phyloP scores from a whole-genome alignment of 768 basidiomycete species.

The Hebeloma cylindrosporum region DNA sequence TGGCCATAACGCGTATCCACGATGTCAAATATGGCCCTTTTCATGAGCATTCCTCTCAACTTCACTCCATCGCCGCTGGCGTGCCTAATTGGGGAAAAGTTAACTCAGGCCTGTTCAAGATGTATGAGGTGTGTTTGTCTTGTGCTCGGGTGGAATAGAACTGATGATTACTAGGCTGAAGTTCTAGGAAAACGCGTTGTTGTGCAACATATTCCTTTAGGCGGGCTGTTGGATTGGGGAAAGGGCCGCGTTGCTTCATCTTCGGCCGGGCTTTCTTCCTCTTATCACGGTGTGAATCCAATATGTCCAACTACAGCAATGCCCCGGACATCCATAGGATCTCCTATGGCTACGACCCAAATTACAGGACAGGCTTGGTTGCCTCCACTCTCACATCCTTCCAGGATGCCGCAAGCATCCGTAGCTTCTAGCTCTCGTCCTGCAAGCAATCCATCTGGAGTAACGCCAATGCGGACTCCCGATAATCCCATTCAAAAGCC shows the following conservation, averaged over 20 bases:
- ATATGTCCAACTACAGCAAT: slow-evolving; percentile 9
- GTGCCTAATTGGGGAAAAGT: slow-evolving; percentile 92
- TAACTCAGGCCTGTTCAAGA: slow-evolving; percentile 87
- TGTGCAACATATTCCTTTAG: slow-evolving; percentile 89
- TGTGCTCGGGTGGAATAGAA: too few relatives aligned
- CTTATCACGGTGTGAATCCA: slow-evolving; percentile 1
- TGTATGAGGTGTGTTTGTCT: slow-evolving; percentile 76
- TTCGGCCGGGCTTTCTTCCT: not conserved
- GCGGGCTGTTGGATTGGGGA: slow-evolving; percentile 76
- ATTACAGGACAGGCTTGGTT: too few relatives aligned
- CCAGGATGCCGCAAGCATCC: too few relatives aligned
- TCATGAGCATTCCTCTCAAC: slow-evolving; percentile 88
- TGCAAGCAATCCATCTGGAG: too few relatives aligned
- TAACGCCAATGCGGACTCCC: too few relatives aligned
- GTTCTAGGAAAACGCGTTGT: slow-evolving; percentile 95
- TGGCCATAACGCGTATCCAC: slow-evolving; percentile 75
- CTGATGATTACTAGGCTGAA: slow-evolving; percentile 73
- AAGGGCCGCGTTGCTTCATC: not conserved
- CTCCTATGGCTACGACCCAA: not conserved
- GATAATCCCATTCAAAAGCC: too few relatives aligned
- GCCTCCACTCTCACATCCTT: too few relatives aligned
- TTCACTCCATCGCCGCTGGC: slow-evolving; percentile 83
- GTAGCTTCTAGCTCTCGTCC: too few relatives aligned
- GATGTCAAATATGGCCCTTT: slow-evolving; percentile 86
- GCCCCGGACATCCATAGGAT: slow-evolving; percentile 1